A percentile compares a stretch with the other conserved stretches of the same genome.
phyloP scores from a whole-genome alignment of 139 green algal genomes.

The Chlamydomonas eustigma region DNA sequence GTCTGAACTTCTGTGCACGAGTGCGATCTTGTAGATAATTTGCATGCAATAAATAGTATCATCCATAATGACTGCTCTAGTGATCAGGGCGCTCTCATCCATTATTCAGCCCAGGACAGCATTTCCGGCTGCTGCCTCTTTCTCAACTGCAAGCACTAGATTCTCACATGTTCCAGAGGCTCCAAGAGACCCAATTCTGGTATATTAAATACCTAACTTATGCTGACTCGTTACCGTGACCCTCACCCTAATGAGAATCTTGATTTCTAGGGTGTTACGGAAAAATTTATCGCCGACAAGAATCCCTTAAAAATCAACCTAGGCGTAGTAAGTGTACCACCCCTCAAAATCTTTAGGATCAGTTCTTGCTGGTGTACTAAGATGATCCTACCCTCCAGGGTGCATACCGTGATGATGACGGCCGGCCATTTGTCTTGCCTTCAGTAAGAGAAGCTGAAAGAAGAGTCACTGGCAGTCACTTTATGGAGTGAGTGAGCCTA shows the following conservation, averaged over 20 bases:
- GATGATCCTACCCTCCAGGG: slow-evolving; percentile 41
- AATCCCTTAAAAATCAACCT: slow-evolving; percentile 87
- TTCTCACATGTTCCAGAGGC: slow-evolving; percentile 5
- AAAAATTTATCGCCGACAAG: slow-evolving; percentile 69
- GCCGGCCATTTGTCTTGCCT: slow-evolving; percentile 81
- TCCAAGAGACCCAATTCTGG: slow-evolving; percentile 8
- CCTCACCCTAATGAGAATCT: background rate
- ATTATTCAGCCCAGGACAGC: background rate
- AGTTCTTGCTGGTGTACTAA: background rate
- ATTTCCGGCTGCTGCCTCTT: background rate
- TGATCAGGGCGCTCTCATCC: background rate
- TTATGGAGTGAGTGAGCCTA: slow-evolving; percentile 69
- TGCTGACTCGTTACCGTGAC: background rate
- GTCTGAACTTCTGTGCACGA: too few species aligned
- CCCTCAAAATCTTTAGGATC: too few species aligned
- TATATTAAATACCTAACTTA: background rate
- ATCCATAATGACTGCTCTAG: too few species aligned
- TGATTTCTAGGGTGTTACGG: slow-evolving; percentile 39
- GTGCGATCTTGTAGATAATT: too few species aligned
- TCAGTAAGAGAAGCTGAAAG: slow-evolving; percentile 80
- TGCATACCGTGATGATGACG: slow-evolving; percentile 78
- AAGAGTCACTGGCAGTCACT: slow-evolving; percentile 57
- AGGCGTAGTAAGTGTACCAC: slow-evolving; percentile 72
- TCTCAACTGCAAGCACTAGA: slow-evolving; percentile 1
- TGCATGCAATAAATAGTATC: too few species aligned